Base-by-base conservation (phyloP, 306 rosid genomes). In the Dryas octopetala region DNA sequence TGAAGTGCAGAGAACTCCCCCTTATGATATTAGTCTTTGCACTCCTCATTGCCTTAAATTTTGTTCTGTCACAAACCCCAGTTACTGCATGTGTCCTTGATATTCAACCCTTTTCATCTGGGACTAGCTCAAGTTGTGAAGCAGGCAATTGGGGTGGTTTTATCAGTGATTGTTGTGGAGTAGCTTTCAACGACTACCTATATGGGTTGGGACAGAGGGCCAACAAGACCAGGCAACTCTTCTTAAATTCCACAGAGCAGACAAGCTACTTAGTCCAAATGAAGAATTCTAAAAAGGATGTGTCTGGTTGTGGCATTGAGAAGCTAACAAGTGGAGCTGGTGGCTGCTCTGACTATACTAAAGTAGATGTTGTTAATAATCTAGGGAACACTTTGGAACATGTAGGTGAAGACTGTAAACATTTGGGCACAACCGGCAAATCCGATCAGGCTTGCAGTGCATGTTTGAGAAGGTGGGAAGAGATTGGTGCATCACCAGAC, bases 121-220 rank as follows among this genome's bases (percentile, higher is more conserved):
- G 74, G 74, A 73, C 62, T 43, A 23, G 19, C 80, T 76, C 86
- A 58, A 74, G 41, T 13, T 85, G 89, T 70, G 84, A 77, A 67
- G 74, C 53, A 11, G 61, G 76, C 41, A 83, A 52, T 47, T 86
- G 91, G 91, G 88, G 91, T 79, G 93, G 93, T 17, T 83, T 88
- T 51, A 72, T 71, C 63, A 64, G 55, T 46, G 58, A 53, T 16
- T 74, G 83, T 75, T 91, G 96, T 74, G 85, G 75, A 67, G 70
- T 26, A 55, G 74, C 65, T 79, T 85, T 91, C 10, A 79, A 78
- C 50, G 83, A 73, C 17, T 86, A 90, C 78, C 68, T 91, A 4
- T 74, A 74, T 79, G 89, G 84, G 60, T 86, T 86, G 84, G 88
- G 90, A 19, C 60, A 23, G 10, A 78, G 74, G 53, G 88, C 89